Evolutionary conservation across 2,329 filamentous ascomycete species (phyloP).

Genomic region (Harringtonia lauricola): DNA sequence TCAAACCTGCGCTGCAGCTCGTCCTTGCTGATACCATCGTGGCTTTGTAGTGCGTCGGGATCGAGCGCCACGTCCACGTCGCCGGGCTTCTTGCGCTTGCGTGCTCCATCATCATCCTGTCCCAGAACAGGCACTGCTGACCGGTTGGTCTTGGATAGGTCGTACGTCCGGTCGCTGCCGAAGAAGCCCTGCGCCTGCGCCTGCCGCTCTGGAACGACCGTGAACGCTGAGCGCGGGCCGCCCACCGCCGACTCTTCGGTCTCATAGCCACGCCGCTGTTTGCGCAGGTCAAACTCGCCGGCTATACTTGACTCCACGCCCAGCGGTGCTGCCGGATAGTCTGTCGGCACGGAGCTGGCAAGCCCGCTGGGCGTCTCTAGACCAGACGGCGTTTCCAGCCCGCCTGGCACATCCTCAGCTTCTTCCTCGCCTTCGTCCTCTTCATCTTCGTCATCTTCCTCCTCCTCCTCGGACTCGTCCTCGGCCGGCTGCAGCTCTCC

Average conservation of each 20-base stretch:
- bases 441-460: constrained; percentile 45
- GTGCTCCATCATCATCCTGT: constrained; percentile 57
- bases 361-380: constrained; percentile 74
- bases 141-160: constrained; percentile 47
- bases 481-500: constrained; percentile 77
- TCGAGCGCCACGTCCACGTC: constrained; percentile 92
- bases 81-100: constrained; percentile 91
- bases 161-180: constrained; percentile 86
- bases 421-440: constrained; percentile 64
- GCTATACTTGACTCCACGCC: constrained; percentile 61
- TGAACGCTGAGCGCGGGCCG: constrained; percentile 70
- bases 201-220: constrained; percentile 80
- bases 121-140: constrained; percentile 49
- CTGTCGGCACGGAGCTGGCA: constrained; percentile 68
- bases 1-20: constrained; percentile 75
- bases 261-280: constrained; percentile 73
- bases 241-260: constrained; percentile 62
- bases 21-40: constrained; percentile 75
- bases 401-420: constrained; percentile 50
- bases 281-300: constrained; percentile 85
- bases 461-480: constrained; percentile 62
- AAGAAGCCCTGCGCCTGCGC: constrained; percentile 88
- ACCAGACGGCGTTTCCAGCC: constrained; percentile 63
- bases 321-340: constrained; percentile 58
- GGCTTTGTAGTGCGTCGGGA: constrained; percentile 62